Evolutionary conservation across 2,329 filamentous ascomycete genomes (phyloP).

Genomic region (Fusarium sp.): DNA sequence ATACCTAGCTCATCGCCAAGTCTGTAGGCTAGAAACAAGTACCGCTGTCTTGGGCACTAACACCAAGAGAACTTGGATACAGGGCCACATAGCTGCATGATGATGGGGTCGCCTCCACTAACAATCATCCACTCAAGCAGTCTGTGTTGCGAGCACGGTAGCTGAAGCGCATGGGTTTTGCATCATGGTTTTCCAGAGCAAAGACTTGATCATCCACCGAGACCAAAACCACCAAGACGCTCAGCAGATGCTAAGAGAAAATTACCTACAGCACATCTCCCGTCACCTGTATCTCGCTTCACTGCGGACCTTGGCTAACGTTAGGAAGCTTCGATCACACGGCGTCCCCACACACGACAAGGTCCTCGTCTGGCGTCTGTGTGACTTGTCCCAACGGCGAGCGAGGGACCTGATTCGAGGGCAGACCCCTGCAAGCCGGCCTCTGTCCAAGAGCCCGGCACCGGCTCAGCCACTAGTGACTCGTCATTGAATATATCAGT

Average conservation of each 20-base stretch:
- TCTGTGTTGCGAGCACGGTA: slow-evolving; percentile 17
- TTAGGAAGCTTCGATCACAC: slow-evolving; percentile 44
- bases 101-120: slow-evolving; percentile 34
- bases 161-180: slow-evolving; percentile 14
- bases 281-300: slow-evolving; percentile 33
- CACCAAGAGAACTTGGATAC: slow-evolving; percentile 29
- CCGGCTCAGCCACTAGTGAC: slow-evolving; percentile 39
- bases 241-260: slow-evolving; percentile 11
- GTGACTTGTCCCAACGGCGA: slow-evolving; percentile 40
- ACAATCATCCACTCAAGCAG: slow-evolving; percentile 18
- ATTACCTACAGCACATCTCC: slow-evolving; percentile 12
- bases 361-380: slow-evolving; percentile 39
- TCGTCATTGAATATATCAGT: slow-evolving; percentile 39
- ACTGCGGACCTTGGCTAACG: slow-evolving; percentile 29
- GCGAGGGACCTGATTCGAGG: slow-evolving; percentile 39
- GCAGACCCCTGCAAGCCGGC: slow-evolving; percentile 30
- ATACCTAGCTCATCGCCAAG: slow-evolving; percentile 28
- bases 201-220: slow-evolving; percentile 2
- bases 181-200: slow-evolving; percentile 1
- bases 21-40: slow-evolving; percentile 27
- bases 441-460: slow-evolving; percentile 31
- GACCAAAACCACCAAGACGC: not conserved
- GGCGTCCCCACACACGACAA: slow-evolving; percentile 39
- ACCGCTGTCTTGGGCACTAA: slow-evolving; percentile 39
- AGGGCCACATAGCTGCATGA: slow-evolving; percentile 38